These are phyloP conservation scores for Lumnitzera racemosa DNA, from an alignment of 345 rosid genomes.

Conservation along the genomic window DNA sequence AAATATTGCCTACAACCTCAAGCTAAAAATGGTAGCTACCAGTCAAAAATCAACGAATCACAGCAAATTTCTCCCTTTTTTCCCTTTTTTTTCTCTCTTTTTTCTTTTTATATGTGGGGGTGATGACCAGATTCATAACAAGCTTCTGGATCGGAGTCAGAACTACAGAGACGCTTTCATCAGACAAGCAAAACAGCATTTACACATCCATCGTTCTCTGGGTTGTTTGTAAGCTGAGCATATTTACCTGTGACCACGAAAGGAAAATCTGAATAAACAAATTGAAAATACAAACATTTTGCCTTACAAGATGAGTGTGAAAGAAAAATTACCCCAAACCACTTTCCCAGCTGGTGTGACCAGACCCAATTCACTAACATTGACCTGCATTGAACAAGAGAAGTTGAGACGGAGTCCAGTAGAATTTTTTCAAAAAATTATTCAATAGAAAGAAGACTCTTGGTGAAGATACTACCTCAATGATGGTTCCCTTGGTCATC, in stretches of 20 bases:
- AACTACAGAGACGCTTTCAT: not conserved
- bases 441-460: not conserved
- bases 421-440: not conserved
- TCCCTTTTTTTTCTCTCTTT: too few species aligned
- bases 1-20: too few species aligned
- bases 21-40: too few species aligned
- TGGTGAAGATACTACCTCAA: conserved; percentile 47
- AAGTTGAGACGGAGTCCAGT: not conserved
- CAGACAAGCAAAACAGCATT: conserved; percentile 86
- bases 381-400: conserved; percentile 45
- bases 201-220: conserved; percentile 92
- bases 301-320: not conserved
- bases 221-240: conserved; percentile 94
- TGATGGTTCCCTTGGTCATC: conserved; percentile 85
- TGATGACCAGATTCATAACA: too few species aligned
- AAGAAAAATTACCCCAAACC: conserved; percentile 77
- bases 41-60: too few species aligned
- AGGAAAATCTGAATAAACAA: not conserved
- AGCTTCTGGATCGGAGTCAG: too few species aligned
- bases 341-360: conserved; percentile 97
- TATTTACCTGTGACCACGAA: conserved; percentile 61
- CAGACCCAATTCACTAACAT: conserved; percentile 89
- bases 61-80: too few species aligned
- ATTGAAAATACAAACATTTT: not conserved
- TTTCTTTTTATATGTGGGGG: too few species aligned